These are phyloP conservation scores for Thermothielavioides terrestris DNA, from an alignment of 495 filamentous ascomycete species.

Conservation along the genomic window DNA sequence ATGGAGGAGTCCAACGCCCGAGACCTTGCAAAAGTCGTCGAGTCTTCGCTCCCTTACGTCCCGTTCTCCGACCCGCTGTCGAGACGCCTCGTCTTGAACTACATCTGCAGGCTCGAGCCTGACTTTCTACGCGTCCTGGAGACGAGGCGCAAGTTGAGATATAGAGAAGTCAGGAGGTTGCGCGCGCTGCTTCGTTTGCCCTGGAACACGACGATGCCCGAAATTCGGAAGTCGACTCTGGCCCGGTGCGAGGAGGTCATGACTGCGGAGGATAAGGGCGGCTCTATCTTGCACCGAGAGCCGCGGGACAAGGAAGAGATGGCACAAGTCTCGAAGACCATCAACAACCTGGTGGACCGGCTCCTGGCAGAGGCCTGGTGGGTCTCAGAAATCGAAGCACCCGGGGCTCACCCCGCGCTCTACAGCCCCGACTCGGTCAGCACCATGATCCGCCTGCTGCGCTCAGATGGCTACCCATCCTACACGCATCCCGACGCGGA, in stretches of 20 bases:
- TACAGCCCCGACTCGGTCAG: constrained; percentile 24
- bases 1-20: constrained; percentile 12
- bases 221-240: not conserved
- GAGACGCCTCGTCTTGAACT: not conserved
- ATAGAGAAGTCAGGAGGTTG: not conserved
- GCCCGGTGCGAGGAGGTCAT: constrained; percentile 7
- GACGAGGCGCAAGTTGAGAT: not conserved
- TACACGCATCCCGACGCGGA: constrained; percentile 24
- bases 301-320: constrained; percentile 9
- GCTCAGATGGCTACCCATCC: constrained; percentile 28
- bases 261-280: constrained; percentile 6
- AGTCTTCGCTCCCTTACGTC: not conserved
- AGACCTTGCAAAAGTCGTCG: constrained; percentile 15
- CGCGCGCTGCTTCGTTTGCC: not conserved
- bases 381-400: constrained; percentile 7
- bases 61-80: not conserved
- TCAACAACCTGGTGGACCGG: constrained; percentile 19
- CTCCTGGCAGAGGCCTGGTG: constrained; percentile 19
- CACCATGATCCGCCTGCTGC: constrained; percentile 21
- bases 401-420: not conserved
- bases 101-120: constrained; percentile 2
- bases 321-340: constrained; percentile 4
- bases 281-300: constrained; percentile 2
- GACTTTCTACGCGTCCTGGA: not conserved
- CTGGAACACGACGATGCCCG: not conserved